A percentile compares a stretch with the other conserved stretches of the same genome.
Conservation (phyloP, 176 grass and related monocot genomes). For the Cenchrus fungigraminus region DNA sequence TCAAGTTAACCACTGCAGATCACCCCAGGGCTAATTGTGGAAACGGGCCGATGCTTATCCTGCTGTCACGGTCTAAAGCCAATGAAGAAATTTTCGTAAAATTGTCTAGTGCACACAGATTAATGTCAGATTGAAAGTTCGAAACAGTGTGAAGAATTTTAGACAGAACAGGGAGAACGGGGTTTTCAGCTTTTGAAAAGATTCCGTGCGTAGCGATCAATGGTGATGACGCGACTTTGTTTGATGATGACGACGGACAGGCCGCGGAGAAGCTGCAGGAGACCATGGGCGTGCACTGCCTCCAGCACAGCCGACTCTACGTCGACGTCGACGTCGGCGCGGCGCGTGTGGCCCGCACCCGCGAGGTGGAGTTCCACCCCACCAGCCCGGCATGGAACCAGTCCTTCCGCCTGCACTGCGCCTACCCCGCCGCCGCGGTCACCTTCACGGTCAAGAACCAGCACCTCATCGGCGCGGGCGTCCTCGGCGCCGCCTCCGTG, state of each 20-base stretch:
- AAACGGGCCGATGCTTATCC: not conserved
- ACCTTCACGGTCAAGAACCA: slow-evolving; percentile 74
- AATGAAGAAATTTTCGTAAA: not conserved
- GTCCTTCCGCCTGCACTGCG: slow-evolving; percentile 83
- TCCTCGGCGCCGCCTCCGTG: slow-evolving; percentile 57
- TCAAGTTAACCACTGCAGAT: not conserved
- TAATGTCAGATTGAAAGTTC: not conserved
- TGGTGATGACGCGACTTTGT: not conserved
- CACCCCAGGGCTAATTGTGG: not conserved
- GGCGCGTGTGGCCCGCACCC: slow-evolving; percentile 69
- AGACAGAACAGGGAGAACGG: not conserved
- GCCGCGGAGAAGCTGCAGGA: slow-evolving; percentile 58
- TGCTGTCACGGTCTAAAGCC: not conserved
- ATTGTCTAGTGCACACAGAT: not conserved
- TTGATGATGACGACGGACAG: slow-evolving; percentile 28
- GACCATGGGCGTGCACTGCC: slow-evolving; percentile 43
- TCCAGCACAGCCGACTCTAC: slow-evolving; percentile 62
- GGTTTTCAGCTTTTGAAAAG: not conserved
- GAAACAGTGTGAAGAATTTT: too few species aligned
- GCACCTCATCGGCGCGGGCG: slow-evolving; percentile 51
- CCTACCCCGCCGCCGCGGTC: slow-evolving; percentile 47
- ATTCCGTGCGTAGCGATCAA: not conserved
- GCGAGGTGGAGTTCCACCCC: slow-evolving; percentile 68
- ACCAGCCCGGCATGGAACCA: slow-evolving; percentile 76
- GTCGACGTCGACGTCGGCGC: slow-evolving; percentile 72